A percentile compares a stretch with the other conserved stretches of the same genome.
These are phyloP conservation scores for Emergomyces africanus DNA, from an alignment of 2,329 filamentous ascomycete genomes.

Conservation along the genomic window DNA sequence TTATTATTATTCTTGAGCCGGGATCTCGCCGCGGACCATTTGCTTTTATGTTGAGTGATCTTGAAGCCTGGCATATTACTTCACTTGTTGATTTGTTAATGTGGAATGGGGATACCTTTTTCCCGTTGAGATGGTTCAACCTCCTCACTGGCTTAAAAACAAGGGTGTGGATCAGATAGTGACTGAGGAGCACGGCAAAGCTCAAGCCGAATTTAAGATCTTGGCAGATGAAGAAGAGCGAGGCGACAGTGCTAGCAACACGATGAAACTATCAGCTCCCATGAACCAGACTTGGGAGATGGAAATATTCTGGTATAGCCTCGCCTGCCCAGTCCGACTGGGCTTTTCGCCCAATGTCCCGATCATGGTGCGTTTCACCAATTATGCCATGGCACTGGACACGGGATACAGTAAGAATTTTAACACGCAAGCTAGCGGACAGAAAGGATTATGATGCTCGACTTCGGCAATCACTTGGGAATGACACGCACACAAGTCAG, in stretches of 20 bases:
- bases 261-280: conserved; percentile 4
- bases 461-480: neutral
- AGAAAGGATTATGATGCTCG: neutral
- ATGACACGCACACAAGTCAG: neutral
- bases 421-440: conserved; percentile 3
- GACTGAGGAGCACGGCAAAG: conserved; percentile 9
- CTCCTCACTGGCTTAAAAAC: conserved; percentile 16
- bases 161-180: conserved; percentile 11
- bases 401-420: conserved; percentile 9
- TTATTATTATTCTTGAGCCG: conserved; percentile 15
- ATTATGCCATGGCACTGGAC: conserved; percentile 13
- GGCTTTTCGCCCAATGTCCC: conserved; percentile 9
- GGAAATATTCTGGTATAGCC: conserved; percentile 11
- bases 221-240: conserved; percentile 7
- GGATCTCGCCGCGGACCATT: conserved; percentile 25
- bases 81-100: conserved; percentile 2
- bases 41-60: conserved; percentile 25
- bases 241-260: neutral
- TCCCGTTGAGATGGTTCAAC: conserved; percentile 13
- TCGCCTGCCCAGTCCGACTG: conserved; percentile 12
- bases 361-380: conserved; percentile 11
- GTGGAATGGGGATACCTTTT: conserved; percentile 9
- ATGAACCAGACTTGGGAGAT: conserved; percentile 9
- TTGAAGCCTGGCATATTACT: conserved; percentile 18
- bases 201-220: conserved; percentile 11